These are phyloP conservation scores for Nannochloropsis gaditana DNA, from an alignment of 108 stramenopile genomes.

Conservation along the genomic window DNA sequence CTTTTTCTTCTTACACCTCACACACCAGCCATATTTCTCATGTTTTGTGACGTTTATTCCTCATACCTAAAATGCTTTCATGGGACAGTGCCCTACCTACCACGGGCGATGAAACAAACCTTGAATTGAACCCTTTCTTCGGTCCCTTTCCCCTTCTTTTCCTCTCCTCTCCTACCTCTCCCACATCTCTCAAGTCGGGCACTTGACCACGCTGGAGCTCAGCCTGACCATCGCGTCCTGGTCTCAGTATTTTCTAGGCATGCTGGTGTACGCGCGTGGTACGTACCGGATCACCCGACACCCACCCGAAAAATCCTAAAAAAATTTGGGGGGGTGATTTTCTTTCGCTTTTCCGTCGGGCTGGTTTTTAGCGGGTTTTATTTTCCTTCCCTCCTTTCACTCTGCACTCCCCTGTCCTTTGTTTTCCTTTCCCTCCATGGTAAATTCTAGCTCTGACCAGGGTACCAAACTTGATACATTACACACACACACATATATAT, in stretches of 20 bases:
- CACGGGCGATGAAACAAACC: too few relatives aligned
- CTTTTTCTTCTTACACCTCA: too few relatives aligned
- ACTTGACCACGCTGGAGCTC: background rate
- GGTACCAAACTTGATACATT: too few relatives aligned
- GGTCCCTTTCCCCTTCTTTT: background rate
- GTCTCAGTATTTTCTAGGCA: conserved; percentile 4
- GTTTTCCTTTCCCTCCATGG: background rate
- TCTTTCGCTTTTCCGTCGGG: too few relatives aligned
- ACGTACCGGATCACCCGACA: background rate
- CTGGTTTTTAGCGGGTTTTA: background rate
- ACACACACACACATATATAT: too few relatives aligned
- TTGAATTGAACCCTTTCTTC: background rate
- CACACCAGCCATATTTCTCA: background rate
- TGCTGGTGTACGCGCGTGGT: background rate
- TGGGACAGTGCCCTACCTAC: too few relatives aligned
- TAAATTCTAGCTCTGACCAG: too few relatives aligned
- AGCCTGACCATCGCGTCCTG: background rate
- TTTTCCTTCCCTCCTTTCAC: too few relatives aligned
- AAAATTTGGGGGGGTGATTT: too few relatives aligned
- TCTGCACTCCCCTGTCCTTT: background rate
- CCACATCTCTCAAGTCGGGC: background rate
- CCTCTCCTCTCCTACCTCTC: background rate
- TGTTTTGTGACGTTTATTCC: background rate
- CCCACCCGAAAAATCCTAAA: too few relatives aligned
- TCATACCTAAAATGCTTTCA: background rate